A percentile compares a stretch with the other conserved stretches of the same genome.
Evolutionary conservation across 2,329 filamentous ascomycete species (phyloP).

Genomic region (Stagonosporopsis rhizophila): DNA sequence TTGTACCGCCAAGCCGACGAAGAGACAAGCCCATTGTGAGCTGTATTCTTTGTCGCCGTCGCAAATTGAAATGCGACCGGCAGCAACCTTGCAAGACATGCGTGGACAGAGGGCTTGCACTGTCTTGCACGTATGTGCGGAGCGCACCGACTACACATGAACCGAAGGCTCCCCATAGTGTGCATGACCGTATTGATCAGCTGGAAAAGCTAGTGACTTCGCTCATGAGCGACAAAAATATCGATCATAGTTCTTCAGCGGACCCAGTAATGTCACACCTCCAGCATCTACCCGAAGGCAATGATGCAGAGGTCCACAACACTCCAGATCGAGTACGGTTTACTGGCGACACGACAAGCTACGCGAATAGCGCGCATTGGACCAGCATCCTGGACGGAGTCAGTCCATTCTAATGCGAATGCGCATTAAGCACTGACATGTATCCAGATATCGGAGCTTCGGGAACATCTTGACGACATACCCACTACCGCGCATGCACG

Average conservation of each 20-base stretch:
- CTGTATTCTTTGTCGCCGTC: slow-evolving; percentile 28
- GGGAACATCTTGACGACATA: slow-evolving; percentile 41
- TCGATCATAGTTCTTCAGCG: slow-evolving; percentile 7
- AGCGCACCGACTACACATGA: slow-evolving; percentile 28
- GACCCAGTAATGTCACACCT: slow-evolving; percentile 5
- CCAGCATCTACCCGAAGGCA: slow-evolving; percentile 19
- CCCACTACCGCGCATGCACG: slow-evolving; percentile 30
- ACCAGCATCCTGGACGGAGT: slow-evolving; percentile 48
- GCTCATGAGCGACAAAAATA: slow-evolving; percentile 40
- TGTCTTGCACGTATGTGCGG: slow-evolving; percentile 44
- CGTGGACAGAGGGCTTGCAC: slow-evolving; percentile 45
- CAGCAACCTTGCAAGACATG: slow-evolving; percentile 48
- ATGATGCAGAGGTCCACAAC: slow-evolving; percentile 26
- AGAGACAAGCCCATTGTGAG: slow-evolving; percentile 40
- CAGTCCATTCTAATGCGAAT: not conserved
- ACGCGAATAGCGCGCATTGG: slow-evolving; percentile 46
- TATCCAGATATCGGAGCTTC: slow-evolving; percentile 41
- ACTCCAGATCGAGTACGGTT: slow-evolving; percentile 44
- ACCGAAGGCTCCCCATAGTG: slow-evolving; percentile 36
- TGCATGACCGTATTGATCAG: slow-evolving; percentile 48
- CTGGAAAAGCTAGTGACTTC: slow-evolving; percentile 47
- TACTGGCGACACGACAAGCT: slow-evolving; percentile 38
- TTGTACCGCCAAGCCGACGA: slow-evolving; percentile 36
- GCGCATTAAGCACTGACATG: slow-evolving; percentile 3
- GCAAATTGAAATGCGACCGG: slow-evolving; percentile 46